Conservation (phyloP, 2,329 filamentous ascomycete genomes). For the Myotisia sp. region DNA sequence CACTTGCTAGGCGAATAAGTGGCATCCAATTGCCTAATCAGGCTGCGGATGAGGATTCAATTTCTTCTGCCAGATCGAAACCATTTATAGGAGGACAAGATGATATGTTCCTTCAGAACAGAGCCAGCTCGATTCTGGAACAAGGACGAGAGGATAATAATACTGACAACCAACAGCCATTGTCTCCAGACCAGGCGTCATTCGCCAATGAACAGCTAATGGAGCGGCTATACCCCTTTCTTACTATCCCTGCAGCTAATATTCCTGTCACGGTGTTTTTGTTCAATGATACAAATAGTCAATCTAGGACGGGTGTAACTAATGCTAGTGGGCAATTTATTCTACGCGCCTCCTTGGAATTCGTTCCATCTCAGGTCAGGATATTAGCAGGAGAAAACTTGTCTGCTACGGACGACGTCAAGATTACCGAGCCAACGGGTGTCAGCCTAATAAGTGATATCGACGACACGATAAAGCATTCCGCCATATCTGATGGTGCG, state of each 20-base stretch:
- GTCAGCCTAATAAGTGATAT: conserved; percentile 94
- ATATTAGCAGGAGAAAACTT: conserved; percentile 76
- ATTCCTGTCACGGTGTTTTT: conserved; percentile 85
- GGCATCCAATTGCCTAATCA: conserved; percentile 60
- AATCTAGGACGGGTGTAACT: conserved; percentile 71
- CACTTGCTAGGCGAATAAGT: conserved; percentile 72
- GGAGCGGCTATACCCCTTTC: conserved; percentile 73
- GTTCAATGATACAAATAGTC: conserved; percentile 70
- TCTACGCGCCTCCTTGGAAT: conserved; percentile 66
- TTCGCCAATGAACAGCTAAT: conserved; percentile 77
- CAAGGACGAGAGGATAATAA: conserved; percentile 57
- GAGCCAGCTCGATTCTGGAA: conserved; percentile 63
- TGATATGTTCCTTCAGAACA: conserved; percentile 54
- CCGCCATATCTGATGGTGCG: conserved; percentile 72
- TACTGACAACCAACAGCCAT: conserved; percentile 35
- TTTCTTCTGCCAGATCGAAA: conserved; percentile 29
- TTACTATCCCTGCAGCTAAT: conserved; percentile 66
- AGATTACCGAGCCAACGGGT: conserved; percentile 61
- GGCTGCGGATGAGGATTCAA: conserved; percentile 31
- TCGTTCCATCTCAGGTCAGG: conserved; percentile 77
- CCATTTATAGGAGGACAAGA: conserved; percentile 41
- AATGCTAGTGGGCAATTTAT: conserved; percentile 82
- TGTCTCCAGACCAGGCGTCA: conserved; percentile 56
- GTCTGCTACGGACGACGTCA: conserved; percentile 64
- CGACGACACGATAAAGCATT: conserved; percentile 93